Base-by-base conservation (phyloP, 441 rosid species). In the Pelargonium australe region DNA sequence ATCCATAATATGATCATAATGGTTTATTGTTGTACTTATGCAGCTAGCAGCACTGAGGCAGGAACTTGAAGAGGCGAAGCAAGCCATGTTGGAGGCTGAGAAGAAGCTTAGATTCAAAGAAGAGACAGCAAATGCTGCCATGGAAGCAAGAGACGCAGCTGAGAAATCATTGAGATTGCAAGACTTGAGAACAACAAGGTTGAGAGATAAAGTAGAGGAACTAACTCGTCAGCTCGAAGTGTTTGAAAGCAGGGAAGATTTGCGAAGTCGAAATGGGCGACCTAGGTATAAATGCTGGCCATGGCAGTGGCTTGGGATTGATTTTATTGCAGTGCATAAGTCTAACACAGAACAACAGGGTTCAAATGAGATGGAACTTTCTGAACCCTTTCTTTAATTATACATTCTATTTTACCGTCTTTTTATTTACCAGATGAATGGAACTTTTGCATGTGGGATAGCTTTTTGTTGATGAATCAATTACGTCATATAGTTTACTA, bases 271-370 rank as follows among this genome's bases (percentile, higher is more conserved):
- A 63, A 79, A 73, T 70, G 73, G 85, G 51, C 10, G 20, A 17
- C 78, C 95, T 7, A 84, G 97, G 75, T 91, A 91, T 69, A 89
- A 75, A 45, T 94, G 99, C 75, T 94, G 99, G 97, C 97, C 96
- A 1, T 91, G 96, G 99, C 99, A 94, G 76, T 91, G 96, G 94
- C 95, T 94, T 44, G 96, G 97, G 51, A 47, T 91, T 65, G 96
- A 88, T 78, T 84, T 87, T 72, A 96, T 86, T n/a, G 96, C 96
- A 61, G 23, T 75, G 64, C 83, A 66, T 73, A 80, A 65, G 68
- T 68, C 83, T 72, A 17, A 55, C 19, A 91, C 73, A 67, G 86
- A 73, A 64, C 82, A 72, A 67, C 81, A 83, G 63, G 80, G 64
- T 76, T 89, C 95, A 13, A 91, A 94, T 74, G 99, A 91, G 75